A percentile compares a stretch with the other conserved stretches of the same genome.
These are phyloP conservation scores for Nannizziopsis arthrosporioides DNA, from an alignment of 2,329 filamentous ascomycete genomes.

Conservation along the genomic window DNA sequence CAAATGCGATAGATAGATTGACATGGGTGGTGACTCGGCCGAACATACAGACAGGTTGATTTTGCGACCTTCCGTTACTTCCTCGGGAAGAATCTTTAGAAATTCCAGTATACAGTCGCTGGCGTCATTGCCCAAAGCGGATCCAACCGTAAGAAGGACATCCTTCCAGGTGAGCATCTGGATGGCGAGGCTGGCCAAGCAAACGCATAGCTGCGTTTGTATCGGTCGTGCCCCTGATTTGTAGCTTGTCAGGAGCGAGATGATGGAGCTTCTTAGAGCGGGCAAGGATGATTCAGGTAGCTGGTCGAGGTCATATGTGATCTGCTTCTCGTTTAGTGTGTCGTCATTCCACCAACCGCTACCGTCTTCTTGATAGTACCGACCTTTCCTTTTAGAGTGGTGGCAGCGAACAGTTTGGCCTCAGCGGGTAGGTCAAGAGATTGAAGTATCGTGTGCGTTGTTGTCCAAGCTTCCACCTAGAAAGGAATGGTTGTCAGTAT, in stretches of 20 bases:
- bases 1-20: slow-evolving; percentile 36
- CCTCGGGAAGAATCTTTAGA: slow-evolving; percentile 89
- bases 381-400: slow-evolving; percentile 96
- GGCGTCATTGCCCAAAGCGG: slow-evolving; percentile 56
- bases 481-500: slow-evolving; percentile 3
- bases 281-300: slow-evolving; percentile 63
- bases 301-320: slow-evolving; percentile 90
- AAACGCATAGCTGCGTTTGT: slow-evolving; percentile 86
- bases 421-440: slow-evolving; percentile 63
- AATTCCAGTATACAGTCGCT: slow-evolving; percentile 89
- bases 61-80: slow-evolving; percentile 98
- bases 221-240: slow-evolving; percentile 71
- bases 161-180: slow-evolving; percentile 96
- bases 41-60: slow-evolving; percentile 97
- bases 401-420: slow-evolving; percentile 88
- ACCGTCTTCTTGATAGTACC: slow-evolving; percentile 16
- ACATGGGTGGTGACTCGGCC: slow-evolving; percentile 39
- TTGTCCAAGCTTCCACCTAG: slow-evolving; percentile 81
- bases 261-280: slow-evolving; percentile 69
- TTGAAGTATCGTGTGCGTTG: slow-evolving; percentile 75
- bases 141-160: slow-evolving; percentile 70
- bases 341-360: background rate
- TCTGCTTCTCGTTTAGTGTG: slow-evolving; percentile 43
- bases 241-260: slow-evolving; percentile 69
- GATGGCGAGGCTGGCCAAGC: slow-evolving; percentile 85